Evolutionary conservation across 2,329 filamentous ascomycete genomes (phyloP).

Genomic region (Aureobasidium sp.): DNA sequence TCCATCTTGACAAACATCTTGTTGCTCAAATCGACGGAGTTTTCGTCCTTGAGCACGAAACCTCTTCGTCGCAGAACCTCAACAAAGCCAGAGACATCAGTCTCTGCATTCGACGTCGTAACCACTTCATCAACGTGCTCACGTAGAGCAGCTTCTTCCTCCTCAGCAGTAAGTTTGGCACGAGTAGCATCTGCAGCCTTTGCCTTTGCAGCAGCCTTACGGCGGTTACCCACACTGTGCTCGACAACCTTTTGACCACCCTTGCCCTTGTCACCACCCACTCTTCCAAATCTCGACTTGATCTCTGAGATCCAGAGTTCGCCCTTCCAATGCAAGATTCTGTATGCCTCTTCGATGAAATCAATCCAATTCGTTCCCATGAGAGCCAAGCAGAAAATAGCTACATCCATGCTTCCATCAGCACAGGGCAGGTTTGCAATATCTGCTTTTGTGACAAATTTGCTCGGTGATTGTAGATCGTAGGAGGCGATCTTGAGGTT

Average conservation of each 20-base stretch:
- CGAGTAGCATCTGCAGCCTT: conserved; percentile 37
- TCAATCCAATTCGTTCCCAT: conserved; percentile 99
- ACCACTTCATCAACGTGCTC: conserved; percentile 73
- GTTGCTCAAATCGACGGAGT: conserved; percentile 83
- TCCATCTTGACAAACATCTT: conserved; percentile 99
- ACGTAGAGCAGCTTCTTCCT: conserved; percentile 63
- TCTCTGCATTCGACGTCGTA: conserved; percentile 70
- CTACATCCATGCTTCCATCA: conserved; percentile 82
- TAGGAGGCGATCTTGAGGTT: conserved; percentile 83
- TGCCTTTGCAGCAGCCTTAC: conserved; percentile 51
- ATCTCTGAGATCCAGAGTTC: conserved; percentile 99
- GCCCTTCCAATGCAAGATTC: conserved; percentile 91
- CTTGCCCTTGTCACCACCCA: conserved; percentile 49
- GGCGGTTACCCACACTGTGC: conserved; percentile 75
- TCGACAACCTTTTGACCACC: conserved; percentile 55
- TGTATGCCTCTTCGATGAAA: conserved; percentile 96
- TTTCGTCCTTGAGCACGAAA: conserved; percentile 78
- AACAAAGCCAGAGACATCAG: conserved; percentile 89
- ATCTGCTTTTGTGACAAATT: conserved; percentile 87
- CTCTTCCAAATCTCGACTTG: conserved; percentile 86
- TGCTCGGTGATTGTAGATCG: conserved; percentile 82
- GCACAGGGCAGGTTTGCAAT: conserved; percentile 84
- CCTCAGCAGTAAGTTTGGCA: conserved; percentile 59
- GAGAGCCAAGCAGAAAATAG: conserved; percentile 94
- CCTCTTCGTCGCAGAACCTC: conserved; percentile 83